phyloP scores from a whole-genome alignment of 164 flowering plant genomes.

The Macadamia tetraphylla region DNA sequence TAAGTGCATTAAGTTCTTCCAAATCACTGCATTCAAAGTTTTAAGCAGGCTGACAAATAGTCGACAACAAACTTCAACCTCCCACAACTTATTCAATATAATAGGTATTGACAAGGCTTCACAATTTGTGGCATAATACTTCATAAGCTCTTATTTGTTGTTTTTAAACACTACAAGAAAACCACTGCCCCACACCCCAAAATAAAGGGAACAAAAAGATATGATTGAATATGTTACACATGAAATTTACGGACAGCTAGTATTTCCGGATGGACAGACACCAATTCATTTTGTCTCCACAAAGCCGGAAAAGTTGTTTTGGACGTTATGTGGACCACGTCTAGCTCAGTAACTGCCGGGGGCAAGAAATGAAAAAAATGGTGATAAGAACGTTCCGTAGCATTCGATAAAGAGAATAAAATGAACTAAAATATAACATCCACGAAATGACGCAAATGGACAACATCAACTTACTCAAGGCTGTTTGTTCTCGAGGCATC shows the following conservation, averaged over 20 bases:
- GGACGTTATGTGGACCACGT: constrained; percentile 90
- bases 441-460: background rate
- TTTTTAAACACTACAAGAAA: too few species aligned
- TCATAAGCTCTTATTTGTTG: too few species aligned
- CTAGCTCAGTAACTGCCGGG: constrained; percentile 74
- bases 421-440: background rate
- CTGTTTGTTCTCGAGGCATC: constrained; percentile 92
- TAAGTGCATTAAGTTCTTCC: too few species aligned
- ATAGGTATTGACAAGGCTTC: too few species aligned
- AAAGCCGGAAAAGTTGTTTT: constrained; percentile 72
- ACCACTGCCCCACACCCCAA: too few species aligned
- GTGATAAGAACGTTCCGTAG: background rate
- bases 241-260: constrained; percentile 48
- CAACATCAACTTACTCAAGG: constrained; percentile 51
- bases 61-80: too few species aligned
- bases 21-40: too few species aligned
- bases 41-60: too few species aligned
- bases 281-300: constrained; percentile 64
- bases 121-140: too few species aligned
- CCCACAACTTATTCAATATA: too few species aligned
- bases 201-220: background rate
- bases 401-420: background rate
- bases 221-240: background rate
- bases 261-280: constrained; percentile 78
- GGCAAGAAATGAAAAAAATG: constrained; percentile 3